Percentiles rank a stretch among this genome's conserved stretches.
phyloP scores from a whole-genome alignment of 1,284 basidiomycete species.

The Paramarasmius palmivorus region DNA sequence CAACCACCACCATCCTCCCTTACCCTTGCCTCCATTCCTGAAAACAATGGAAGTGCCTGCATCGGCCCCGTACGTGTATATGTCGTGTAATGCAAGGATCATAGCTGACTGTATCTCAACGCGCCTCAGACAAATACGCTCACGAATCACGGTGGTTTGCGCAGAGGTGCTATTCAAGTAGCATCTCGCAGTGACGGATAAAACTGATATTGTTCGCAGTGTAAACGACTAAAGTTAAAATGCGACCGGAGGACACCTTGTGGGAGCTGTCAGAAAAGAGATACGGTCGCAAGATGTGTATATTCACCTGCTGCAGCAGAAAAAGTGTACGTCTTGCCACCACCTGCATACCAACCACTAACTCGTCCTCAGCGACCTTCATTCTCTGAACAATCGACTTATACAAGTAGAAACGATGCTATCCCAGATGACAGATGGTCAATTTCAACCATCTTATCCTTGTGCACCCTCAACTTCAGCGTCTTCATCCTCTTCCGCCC shows the following conservation, averaged over 20 bases:
- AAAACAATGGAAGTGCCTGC: slow-evolving; percentile 1
- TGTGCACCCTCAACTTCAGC: slow-evolving; percentile 25
- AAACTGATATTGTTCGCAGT: slow-evolving; percentile 39
- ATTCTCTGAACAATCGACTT: slow-evolving; percentile 77
- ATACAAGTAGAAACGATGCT: slow-evolving; percentile 55
- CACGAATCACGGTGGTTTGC: slow-evolving; percentile 78
- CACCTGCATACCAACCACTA: slow-evolving; percentile 7
- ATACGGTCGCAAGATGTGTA: slow-evolving; percentile 68
- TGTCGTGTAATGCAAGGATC: not conserved
- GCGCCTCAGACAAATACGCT: slow-evolving; percentile 63
- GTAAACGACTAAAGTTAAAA: slow-evolving; percentile 80
- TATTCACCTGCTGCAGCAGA: slow-evolving; percentile 80
- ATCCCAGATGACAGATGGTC: slow-evolving; percentile 46
- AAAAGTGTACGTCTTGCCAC: slow-evolving; percentile 61
- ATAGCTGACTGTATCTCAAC: not conserved
- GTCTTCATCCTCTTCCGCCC: slow-evolving; percentile 25
- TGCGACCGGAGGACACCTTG: slow-evolving; percentile 78
- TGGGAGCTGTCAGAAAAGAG: slow-evolving; percentile 73
- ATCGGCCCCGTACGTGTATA: not conserved
- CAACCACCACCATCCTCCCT: slow-evolving; percentile 1
- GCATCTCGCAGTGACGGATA: not conserved
- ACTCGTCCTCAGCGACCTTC: slow-evolving; percentile 55
- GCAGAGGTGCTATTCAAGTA: slow-evolving; percentile 59
- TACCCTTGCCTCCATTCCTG: not conserved
- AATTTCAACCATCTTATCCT: slow-evolving; percentile 38